Evolutionary conservation across 169 alveolate genomes (phyloP), one percentile per base, ranked within the genome.

Genomic region (Eimeria acervulina): DNA sequence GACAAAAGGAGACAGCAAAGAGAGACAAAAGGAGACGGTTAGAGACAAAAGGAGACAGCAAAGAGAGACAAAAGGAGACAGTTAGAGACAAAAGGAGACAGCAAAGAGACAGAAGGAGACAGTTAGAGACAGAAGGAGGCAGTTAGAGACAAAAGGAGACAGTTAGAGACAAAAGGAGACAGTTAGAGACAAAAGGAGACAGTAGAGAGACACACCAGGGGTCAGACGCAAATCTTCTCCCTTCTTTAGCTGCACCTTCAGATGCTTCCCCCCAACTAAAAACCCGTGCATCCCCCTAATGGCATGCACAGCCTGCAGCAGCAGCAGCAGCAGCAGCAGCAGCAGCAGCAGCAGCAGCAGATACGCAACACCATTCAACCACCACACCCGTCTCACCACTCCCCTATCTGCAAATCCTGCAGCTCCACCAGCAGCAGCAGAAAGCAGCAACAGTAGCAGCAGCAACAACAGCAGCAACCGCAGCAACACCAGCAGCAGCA

Each of bases 211-310:
- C 63, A 42, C 31, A 72, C 90, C 95, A 8, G 95, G 61, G 1
- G 88, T 90, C 26, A 92, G 81, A 47, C 70, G 55, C 23, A 40
- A 0, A 8, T 98, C 99, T 68, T 98, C 99, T 31, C 99, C 99
- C 92, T 98, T 97, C 96, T 98, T 98, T 40, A 98, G 96, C n/a
- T 98, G 89, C 68, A 98, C 99, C 96, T 98, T 97, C 74, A 98
- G 98, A 33, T 96, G 96, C 95, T 98, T 98, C 47, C 98, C 98
- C 72, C 98, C 95, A 51, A 98, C 98, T 63, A 97, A 93, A 97
- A 98, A 98, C 78, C 99, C 99, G 92, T 98, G 98, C 98, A 98
- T 98, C 47, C 98, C 97, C 40, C 97, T 97, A 52, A 98, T 98
- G 36, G 99, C 99, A 38, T 87, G 87, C 78, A 76, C 91, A n/a